Base-by-base conservation (phyloP, 345 rosid species). In the Zanthoxylum bungeanum region DNA sequence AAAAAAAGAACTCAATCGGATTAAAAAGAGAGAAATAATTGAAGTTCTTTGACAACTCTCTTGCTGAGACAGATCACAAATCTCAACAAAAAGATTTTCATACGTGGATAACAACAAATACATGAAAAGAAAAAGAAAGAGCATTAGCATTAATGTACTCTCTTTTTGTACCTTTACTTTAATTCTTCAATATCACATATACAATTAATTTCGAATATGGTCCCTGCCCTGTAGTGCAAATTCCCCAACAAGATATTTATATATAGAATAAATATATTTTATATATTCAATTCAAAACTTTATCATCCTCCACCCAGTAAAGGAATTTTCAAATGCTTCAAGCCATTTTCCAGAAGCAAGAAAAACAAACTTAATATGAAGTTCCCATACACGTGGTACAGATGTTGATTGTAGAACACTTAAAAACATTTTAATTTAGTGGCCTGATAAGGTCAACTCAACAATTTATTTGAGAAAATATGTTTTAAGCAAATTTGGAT, bases 221-320 rank as follows among this genome's bases (percentile, higher is more conserved):
- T 68, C 79, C 82, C 77, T 25, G 36, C 73, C 25, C 64, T 36
- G 53, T 16, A 63, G 62, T 77, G 72, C 62, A 42, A 82, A 80
- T 76, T 69, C 69, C 79, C 78, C 70, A 66, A 31, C 75, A 68
- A 14, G 31, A 75, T 51, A n/a, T 75, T 27, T 73, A 19, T n/a
- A 37, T 40, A 16, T 53, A 30, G 52, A 72, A 73, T 71, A 79
- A 47, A 46, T 63, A 36, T 63, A 53, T 51, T n/a, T n/a, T n/a
- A n/a, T n/a, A n/a, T n/a, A 22, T 22, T 17, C 6, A 28, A 4
- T 16, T 25, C 72, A 71, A 69, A 60, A 65, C 72, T 68, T 17
- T 57, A 31, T 76, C 63, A 36, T 33, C 51, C 62, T 61, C 71
- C 60, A 50, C 34, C 46, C 44, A 25, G 53, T 51, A 33, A 31